These are phyloP conservation scores for Ploettnerulaceae sp. DNA, from an alignment of 2,329 filamentous ascomycete species.

Conservation along the genomic window DNA sequence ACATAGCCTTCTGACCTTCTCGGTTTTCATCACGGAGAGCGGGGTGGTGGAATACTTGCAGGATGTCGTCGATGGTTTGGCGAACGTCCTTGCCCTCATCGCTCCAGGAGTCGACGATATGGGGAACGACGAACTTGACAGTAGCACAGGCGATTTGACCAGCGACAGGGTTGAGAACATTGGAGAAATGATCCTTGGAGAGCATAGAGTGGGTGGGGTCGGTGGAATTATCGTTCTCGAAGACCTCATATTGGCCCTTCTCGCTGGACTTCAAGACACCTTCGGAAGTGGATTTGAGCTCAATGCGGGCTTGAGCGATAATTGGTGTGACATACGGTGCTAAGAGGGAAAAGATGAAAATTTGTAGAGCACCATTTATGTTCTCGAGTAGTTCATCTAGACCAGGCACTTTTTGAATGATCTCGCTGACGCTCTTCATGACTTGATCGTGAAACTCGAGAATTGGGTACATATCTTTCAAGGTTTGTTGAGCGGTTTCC, in stretches of 20 bases:
- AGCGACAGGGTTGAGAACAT: constrained; percentile 72
- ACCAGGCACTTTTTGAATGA: constrained; percentile 12
- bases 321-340: constrained; percentile 14
- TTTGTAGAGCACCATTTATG: constrained; percentile 10
- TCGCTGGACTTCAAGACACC: constrained; percentile 15
- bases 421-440: constrained; percentile 7
- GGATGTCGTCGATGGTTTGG: constrained; percentile 65
- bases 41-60: constrained; percentile 80
- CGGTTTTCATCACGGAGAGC: constrained; percentile 65
- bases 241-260: constrained; percentile 13
- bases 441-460: constrained; percentile 77
- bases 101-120: constrained; percentile 82
- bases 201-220: constrained; percentile 92
- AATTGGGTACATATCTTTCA: constrained; percentile 14
- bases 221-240: constrained; percentile 28
- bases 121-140: constrained; percentile 77
- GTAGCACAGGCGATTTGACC: constrained; percentile 73
- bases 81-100: constrained; percentile 64
- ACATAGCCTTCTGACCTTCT: constrained; percentile 70
- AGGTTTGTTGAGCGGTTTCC: constrained; percentile 5
- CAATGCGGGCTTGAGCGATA: constrained; percentile 12
- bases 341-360: constrained; percentile 13
- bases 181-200: constrained; percentile 81
- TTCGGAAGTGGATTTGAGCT: constrained; percentile 12
- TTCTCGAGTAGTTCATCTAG: constrained; percentile 50